Conservation (phyloP, 1,284 basidiomycete species). For the Moesziomyces aphidis region DNA sequence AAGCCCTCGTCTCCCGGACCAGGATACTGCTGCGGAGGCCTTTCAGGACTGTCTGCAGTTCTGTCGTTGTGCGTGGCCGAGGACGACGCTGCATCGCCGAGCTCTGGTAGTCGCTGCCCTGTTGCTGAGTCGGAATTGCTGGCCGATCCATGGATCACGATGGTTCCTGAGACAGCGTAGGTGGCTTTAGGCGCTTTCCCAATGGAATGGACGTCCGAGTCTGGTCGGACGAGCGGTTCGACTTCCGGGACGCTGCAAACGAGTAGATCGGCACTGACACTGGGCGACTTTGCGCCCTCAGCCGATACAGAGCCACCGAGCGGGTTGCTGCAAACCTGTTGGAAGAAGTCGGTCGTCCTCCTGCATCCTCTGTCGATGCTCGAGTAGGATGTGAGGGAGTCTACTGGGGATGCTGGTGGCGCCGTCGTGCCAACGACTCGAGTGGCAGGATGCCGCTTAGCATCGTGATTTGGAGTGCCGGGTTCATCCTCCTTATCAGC, state of each 20-base stretch:
- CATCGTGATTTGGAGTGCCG: background rate
- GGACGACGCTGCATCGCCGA: background rate
- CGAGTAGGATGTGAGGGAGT: slow-evolving; percentile 3
- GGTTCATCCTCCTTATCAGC: background rate
- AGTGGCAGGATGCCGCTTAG: too few relatives aligned
- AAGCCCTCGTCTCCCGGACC: slow-evolving; percentile 42
- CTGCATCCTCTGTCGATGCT: slow-evolving; percentile 35
- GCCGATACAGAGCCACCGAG: background rate
- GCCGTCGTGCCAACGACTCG: background rate
- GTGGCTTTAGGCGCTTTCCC: slow-evolving; percentile 8
- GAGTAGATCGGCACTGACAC: slow-evolving; percentile 31
- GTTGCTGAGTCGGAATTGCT: background rate
- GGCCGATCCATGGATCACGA: slow-evolving; percentile 16
- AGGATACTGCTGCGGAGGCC: slow-evolving; percentile 14
- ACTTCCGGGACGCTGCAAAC: slow-evolving; percentile 40
- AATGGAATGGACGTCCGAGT: background rate
- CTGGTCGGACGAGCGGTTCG: slow-evolving; percentile 30
- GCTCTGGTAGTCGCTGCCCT: slow-evolving; percentile 9
- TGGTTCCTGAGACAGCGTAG: slow-evolving; percentile 41
- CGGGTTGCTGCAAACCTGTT: slow-evolving; percentile 30
- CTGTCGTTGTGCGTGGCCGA: background rate
- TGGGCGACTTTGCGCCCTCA: background rate
- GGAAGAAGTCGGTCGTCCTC: slow-evolving; percentile 46
- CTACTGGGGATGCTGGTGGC: slow-evolving; percentile 7
- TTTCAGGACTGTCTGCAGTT: background rate